phyloP scores from a whole-genome alignment of 2,329 filamentous ascomycete genomes.

The Monilinia vaccinii-corymbosi region DNA sequence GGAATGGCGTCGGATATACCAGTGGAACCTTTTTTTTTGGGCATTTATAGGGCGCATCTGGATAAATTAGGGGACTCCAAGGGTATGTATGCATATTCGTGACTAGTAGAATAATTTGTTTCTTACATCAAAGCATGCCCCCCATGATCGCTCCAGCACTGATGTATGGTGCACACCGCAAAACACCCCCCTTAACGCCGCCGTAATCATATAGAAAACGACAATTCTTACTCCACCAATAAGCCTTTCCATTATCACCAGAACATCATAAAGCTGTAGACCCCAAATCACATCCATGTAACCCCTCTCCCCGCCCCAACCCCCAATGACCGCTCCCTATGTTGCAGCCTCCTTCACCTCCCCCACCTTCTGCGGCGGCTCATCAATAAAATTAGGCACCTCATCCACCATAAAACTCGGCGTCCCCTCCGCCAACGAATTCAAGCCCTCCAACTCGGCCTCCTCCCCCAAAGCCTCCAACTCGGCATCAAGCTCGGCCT shows the following conservation, averaged over 20 bases:
- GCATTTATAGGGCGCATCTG: background rate
- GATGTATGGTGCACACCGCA: background rate
- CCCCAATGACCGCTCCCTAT: slow-evolving; percentile 28
- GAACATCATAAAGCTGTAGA: background rate
- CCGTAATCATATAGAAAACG: background rate
- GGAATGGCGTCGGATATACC: slow-evolving; percentile 1
- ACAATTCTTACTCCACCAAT: background rate
- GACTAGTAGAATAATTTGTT: background rate
- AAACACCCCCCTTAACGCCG: background rate
- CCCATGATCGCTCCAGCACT: background rate
- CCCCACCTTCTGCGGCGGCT: slow-evolving; percentile 62
- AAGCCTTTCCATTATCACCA: background rate
- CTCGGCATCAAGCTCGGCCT: slow-evolving; percentile 92
- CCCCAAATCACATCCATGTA: background rate
- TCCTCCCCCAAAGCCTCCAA: slow-evolving; percentile 90
- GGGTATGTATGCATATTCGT: background rate
- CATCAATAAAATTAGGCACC: slow-evolving; percentile 83
- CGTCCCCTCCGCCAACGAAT: slow-evolving; percentile 44
- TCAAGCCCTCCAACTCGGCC: slow-evolving; percentile 69
- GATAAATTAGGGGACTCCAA: background rate
- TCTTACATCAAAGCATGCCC: background rate
- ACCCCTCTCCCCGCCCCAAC: too few relatives aligned
- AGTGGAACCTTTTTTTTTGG: background rate
- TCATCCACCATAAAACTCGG: slow-evolving; percentile 89
- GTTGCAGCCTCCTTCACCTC: slow-evolving; percentile 77